Base-by-base conservation (phyloP, 2,329 filamentous ascomycete species). In the Ustilaginoidea virens region DNA sequence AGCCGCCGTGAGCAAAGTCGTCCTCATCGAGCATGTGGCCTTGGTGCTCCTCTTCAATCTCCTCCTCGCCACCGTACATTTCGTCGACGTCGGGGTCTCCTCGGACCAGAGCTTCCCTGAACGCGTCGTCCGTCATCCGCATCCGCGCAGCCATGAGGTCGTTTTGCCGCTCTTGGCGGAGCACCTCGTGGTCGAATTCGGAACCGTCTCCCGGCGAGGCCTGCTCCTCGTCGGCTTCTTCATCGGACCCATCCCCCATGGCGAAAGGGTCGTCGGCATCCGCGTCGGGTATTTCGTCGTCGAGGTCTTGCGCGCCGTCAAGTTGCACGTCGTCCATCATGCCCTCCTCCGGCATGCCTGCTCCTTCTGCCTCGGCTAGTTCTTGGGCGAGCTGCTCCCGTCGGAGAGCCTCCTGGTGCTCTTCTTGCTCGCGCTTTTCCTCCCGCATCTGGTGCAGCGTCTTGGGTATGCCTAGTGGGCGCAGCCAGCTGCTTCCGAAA, bases 401-500 rank as follows among this genome's bases (percentile, higher is more conserved):
- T 14, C 78, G 63, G 49, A 82, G 58, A 2, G 79, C 69, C 45
- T 80, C 74, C 36, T 80, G 71, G 35, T 86, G 80, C 52, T 98
- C 90, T 48, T 87, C 78, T 31, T 80, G 69, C 58, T 98, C 90
- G 8, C 80, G 70, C 39, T 77, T 74, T 58, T 98, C 90, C 54
- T 98, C 90, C 23, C 80, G 76, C 56, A 85, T 71, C 37, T 92
- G 85, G 47, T 92, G 77, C 34, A 93, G 71, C 1, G 87, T 93
- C 62, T 96, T 98, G 33, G 73, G 52, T 31, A 93, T 67, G 6
- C 87, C 90, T 0, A 83, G 85, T 0, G 90, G 90, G 33, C 79
- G 80, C 32, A 98, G 75, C 90, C 90, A 98, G 25, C 69, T 70
- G 39, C 76, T 80, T 35, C 90, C 90, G 47, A 92, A 94, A 44